Conservation (phyloP, 1,284 basidiomycete species). For the Rhodofomes roseus region DNA sequence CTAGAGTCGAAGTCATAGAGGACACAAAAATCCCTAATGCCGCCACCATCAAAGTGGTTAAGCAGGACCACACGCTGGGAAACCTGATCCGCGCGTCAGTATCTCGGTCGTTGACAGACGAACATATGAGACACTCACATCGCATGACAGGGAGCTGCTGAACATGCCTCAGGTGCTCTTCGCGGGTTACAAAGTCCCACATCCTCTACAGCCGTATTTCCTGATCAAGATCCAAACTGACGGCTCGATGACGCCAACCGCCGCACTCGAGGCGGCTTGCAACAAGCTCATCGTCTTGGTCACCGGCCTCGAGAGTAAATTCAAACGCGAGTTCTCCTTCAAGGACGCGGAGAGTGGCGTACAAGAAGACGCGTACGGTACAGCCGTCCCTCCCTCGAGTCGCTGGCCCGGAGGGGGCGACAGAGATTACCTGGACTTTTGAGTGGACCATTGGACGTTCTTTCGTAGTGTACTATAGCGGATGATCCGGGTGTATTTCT, state of each 20-base stretch:
- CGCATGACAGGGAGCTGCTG: conserved; percentile 71
- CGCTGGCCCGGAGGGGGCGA: conserved; percentile 33
- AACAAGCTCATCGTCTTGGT: conserved; percentile 80
- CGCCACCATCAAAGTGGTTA: conserved; percentile 89
- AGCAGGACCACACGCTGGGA: conserved; percentile 96
- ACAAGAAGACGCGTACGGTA: conserved; percentile 60
- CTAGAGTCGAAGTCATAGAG: conserved; percentile 85
- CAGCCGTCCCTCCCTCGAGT: conserved; percentile 35
- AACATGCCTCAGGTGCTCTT: conserved; percentile 85
- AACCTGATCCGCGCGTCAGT: conserved; percentile 94
- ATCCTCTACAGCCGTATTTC: conserved; percentile 93
- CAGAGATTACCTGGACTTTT: conserved; percentile 70
- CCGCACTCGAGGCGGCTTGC: conserved; percentile 83
- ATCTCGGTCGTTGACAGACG: background rate
- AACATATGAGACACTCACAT: background rate
- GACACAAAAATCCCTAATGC: conserved; percentile 98
- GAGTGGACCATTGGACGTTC: conserved; percentile 12
- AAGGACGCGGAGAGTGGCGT: conserved; percentile 58
- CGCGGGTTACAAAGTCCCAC: conserved; percentile 96
- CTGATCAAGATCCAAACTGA: conserved; percentile 95
- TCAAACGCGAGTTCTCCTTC: conserved; percentile 74
- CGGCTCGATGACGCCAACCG: conserved; percentile 80
- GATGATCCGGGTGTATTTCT: conserved; percentile 12
- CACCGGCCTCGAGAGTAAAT: conserved; percentile 62
- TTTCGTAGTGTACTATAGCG: conserved; percentile 5